A percentile compares a stretch with the other conserved stretches of the same genome.
Evolutionary conservation across 768 basidiomycete species (phyloP).

Genomic region (Rickenella mellea): DNA sequence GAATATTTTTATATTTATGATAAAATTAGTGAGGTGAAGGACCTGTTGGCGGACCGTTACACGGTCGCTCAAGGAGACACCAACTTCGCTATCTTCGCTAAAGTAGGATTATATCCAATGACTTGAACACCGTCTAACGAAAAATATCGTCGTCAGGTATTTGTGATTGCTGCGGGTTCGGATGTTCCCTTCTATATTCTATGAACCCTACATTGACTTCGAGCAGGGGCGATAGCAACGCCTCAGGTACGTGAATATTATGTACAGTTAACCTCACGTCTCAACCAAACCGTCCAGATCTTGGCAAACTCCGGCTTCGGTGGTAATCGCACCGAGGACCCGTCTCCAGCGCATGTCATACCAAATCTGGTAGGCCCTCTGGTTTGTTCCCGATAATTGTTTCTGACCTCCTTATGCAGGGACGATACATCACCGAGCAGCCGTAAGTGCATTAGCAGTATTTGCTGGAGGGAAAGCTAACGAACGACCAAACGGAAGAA

Average conservation of each 20-base stretch:
- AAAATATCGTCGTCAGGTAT: constrained; percentile 8
- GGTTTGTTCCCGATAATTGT: background rate
- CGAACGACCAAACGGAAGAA: background rate
- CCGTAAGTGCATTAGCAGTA: constrained; percentile 2
- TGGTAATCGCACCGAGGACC: background rate
- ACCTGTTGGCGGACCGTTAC: constrained; percentile 1
- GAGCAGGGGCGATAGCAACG: constrained; percentile 10
- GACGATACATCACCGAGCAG: constrained; percentile 14
- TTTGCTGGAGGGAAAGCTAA: background rate
- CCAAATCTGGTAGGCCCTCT: constrained; percentile 8
- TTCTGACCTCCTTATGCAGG: constrained; percentile 2
- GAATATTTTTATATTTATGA: background rate
- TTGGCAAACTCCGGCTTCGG: constrained; percentile 11
- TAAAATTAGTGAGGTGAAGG: constrained; percentile 5
- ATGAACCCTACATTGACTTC: no score
- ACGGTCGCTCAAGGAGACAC: background rate
- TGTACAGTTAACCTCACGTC: background rate
- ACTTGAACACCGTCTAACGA: no score
- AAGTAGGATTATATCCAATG: no score
- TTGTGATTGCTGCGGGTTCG: constrained; percentile 12
- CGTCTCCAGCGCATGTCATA: constrained; percentile 1
- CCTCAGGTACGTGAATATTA: constrained; percentile 8
- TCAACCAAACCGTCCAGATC: constrained; percentile 5
- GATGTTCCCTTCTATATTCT: no score
- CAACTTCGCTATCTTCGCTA: no score